Base-by-base conservation (phyloP, 345 rosid species). In the Hypericum perforatum region DNA sequence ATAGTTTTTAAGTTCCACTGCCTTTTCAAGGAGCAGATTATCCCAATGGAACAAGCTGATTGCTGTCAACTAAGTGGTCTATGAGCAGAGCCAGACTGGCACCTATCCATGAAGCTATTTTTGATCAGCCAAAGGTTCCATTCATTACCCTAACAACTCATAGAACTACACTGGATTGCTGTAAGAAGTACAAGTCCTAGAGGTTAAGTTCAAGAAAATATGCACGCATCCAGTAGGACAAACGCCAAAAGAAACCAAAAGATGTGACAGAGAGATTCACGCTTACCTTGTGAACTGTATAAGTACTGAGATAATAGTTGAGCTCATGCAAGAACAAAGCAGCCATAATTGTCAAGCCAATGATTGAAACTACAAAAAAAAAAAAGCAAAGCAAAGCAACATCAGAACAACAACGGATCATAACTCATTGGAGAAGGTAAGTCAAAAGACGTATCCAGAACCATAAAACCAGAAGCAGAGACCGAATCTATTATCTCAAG, bases 251-350 rank as follows among this genome's bases (percentile, higher is more conserved):
- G 52, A 51, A 48, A 0, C 12, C 68, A 56, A 60, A 6, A 39
- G 5, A 5, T 3, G 45, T 6, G n/a, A 2, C 16, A 36, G 38
- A 36, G 38, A 13, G n/a, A 13, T 39, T 10, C 16, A 37, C 44
- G 52, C 54, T 15, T 0, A 94, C 97, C 99, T 94, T 87, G 68
- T 94, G 95, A 43, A 94, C 88, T 0, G 89, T 84, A 57, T 82
- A 82, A 0, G 86, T 82, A 38, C 80, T 65, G 39, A 94, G 74
- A 76, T 84, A 94, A 73, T 86, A 94, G 44, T 77, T 62, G 47
- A 89, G 85, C 83, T 94, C 99, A 42, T 86, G 97, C 74, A 81
- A 54, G 79, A 94, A 94, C 73, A 94, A 69, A 9, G 84, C 67
- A 37, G 77, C 97, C 96, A 94, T 89, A 61, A 89, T 76, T 56